Percentiles rank a stretch among this genome's conserved stretches.
These are phyloP conservation scores for Datisca glomerata DNA, from an alignment of 306 rosid genomes.

Conservation along the genomic window DNA sequence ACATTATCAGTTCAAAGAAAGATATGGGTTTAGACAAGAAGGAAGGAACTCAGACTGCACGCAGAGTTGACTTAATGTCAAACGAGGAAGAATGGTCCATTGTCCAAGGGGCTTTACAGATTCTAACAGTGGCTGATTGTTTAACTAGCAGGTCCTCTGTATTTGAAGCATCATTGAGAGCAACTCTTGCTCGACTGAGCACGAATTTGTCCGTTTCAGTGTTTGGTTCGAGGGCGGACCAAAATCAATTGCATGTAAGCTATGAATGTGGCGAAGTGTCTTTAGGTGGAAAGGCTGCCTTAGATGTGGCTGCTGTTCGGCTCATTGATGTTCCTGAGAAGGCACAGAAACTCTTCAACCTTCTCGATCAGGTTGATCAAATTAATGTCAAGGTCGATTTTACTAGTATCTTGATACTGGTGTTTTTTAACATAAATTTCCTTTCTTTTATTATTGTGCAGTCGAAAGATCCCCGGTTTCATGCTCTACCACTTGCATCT, in stretches of 20 bases:
- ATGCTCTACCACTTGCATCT: constrained; percentile 88
- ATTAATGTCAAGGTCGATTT: not conserved
- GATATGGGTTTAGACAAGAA: constrained; percentile 56
- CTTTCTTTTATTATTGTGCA: constrained; percentile 31
- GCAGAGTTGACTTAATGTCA: constrained; percentile 61
- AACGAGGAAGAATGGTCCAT: constrained; percentile 99
- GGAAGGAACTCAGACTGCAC: constrained; percentile 65
- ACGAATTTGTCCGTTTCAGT: constrained; percentile 70
- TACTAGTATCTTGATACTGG: not conserved
- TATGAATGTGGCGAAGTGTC: constrained; percentile 34
- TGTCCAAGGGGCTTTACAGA: constrained; percentile 96
- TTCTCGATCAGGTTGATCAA: constrained; percentile 64
- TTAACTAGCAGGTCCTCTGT: constrained; percentile 98
- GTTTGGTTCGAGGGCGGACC: constrained; percentile 82
- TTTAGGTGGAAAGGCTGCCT: constrained; percentile 86
- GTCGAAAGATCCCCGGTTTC: constrained; percentile 98
- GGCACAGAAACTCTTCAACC: constrained; percentile 86
- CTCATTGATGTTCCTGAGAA: constrained; percentile 81
- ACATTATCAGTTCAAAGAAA: constrained; percentile 49
- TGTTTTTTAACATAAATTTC: not conserved
- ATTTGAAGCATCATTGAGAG: constrained; percentile 94
- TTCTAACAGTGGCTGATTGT: constrained; percentile 88
- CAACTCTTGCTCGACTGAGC: constrained; percentile 90
- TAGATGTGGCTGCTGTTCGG: constrained; percentile 83
- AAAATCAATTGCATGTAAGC: constrained; percentile 33